Conservation (phyloP, 2,329 filamentous ascomycete genomes). For the Penicillium brevicompactum region DNA sequence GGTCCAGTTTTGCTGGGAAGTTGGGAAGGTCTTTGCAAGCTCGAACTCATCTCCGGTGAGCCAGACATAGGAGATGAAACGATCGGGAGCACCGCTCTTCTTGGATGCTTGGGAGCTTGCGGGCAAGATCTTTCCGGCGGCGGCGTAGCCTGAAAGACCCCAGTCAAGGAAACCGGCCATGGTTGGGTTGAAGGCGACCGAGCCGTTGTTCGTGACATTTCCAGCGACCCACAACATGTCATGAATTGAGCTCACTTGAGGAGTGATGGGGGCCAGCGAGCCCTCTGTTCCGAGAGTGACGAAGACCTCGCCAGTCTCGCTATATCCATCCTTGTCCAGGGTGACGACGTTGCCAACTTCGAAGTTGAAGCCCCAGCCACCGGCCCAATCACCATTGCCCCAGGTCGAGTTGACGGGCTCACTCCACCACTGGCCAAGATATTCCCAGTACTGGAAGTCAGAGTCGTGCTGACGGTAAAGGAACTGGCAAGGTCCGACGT, state of each 20-base stretch:
- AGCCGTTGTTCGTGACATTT: slow-evolving; percentile 5
- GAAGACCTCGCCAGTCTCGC: slow-evolving; percentile 16
- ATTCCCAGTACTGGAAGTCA: slow-evolving; percentile 22
- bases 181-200: slow-evolving; percentile 14
- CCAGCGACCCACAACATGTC: slow-evolving; percentile 23
- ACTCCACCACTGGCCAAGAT: slow-evolving; percentile 23
- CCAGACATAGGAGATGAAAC: slow-evolving; percentile 21
- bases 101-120: slow-evolving; percentile 12
- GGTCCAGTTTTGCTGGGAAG: slow-evolving; percentile 18
- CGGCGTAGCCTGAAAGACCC: slow-evolving; percentile 20
- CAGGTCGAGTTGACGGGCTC: slow-evolving; percentile 21
- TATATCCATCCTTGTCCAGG: slow-evolving; percentile 19
- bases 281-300: slow-evolving; percentile 20
- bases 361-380: slow-evolving; percentile 23
- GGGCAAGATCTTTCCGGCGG: slow-evolving; percentile 20
- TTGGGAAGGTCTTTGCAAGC: slow-evolving; percentile 13
- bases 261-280: slow-evolving; percentile 9
- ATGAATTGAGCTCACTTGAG: slow-evolving; percentile 17
- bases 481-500: slow-evolving; percentile 16
- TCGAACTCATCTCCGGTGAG: slow-evolving; percentile 18
- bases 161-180: slow-evolving; percentile 25
- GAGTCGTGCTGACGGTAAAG: slow-evolving; percentile 20
- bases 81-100: slow-evolving; percentile 19
- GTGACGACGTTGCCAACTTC: slow-evolving; percentile 19
- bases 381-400: slow-evolving; percentile 23